Conservation (phyloP, 305 asterid species). For the Nicotiana rustica region DNA sequence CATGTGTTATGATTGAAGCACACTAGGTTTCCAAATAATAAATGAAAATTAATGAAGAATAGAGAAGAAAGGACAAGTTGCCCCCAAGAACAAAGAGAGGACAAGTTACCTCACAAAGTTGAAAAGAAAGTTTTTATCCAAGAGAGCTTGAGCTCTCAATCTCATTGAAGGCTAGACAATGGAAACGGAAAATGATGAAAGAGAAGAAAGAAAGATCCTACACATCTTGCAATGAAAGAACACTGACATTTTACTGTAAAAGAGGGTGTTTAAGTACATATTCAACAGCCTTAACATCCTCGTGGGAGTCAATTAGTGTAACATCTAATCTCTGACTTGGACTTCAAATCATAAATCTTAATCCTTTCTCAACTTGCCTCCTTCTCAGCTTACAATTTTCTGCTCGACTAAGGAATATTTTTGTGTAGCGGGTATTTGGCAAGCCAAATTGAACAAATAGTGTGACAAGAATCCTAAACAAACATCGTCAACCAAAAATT, state of each 20-base stretch:
- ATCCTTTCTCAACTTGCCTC: neutral
- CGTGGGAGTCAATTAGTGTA: neutral
- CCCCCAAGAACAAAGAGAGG: constrained; percentile 27
- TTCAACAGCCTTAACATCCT: neutral
- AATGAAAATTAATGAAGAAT: neutral
- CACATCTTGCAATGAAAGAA: neutral
- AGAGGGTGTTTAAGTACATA: neutral
- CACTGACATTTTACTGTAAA: neutral
- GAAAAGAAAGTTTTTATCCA: neutral
- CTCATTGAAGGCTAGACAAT: constrained; percentile 4
- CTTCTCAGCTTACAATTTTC: neutral
- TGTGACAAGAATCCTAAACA: neutral
- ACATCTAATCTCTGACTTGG: neutral
- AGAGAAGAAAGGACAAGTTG: neutral
- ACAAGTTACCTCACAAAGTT: neutral
- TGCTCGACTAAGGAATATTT: neutral
- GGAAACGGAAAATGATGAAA: neutral
- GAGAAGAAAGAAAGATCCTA: constrained; percentile 6
- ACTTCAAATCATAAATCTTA: neutral
- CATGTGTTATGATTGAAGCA: constrained; percentile 18
- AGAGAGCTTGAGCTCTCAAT: neutral
- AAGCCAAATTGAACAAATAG: neutral
- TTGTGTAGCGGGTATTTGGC: neutral
- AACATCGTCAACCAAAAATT: neutral
- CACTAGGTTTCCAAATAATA: neutral